Evolutionary conservation across 768 basidiomycete species (phyloP), one percentile per base, ranked within the genome.

Genomic region (Imleria badia): DNA sequence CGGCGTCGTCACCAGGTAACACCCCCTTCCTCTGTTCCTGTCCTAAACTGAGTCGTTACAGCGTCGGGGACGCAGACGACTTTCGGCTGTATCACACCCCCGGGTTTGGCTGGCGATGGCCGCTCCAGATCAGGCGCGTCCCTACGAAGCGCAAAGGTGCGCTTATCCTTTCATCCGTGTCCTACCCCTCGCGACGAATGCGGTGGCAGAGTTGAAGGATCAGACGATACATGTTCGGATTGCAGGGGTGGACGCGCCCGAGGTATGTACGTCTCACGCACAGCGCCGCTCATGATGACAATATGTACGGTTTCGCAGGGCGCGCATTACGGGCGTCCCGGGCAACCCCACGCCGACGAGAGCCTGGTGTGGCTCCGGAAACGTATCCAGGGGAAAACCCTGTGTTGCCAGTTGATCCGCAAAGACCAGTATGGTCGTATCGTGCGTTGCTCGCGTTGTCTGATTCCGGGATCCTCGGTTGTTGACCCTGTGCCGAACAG

Each of bases 231-330:
- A 91, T 63, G 84, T 98, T 29, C 84, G 95, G 14, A 82, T 98
- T 29, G 91, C 91, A 14, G 95, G 92, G 0, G 84, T 94, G 6
- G 95, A 98, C 66, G 95, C 95, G 1, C 95, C 95, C 0, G 95
- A 98, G 78, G 92, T 89, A 60, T 26, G 67, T 89, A 60, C 30
- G 67, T 30, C 48, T 50, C 29, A 33, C 20, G 3, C 13, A 2
- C 23, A 10, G 8, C 17, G 22, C 26, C 10, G 15, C 47, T 34
- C 8, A 55, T n/a, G 31, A 22, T 11, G 13, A 22, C 13, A 22
- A 5, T n/a, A n/a, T n/a, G 8, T 17, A 8, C 52, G 15, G 23
- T 3, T 8, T 9, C 12, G 22, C 58, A 92, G 91, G 81, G 77
- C n/a, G 76, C 85, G 0, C 90, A 97, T 68, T 96, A 94, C 59